Evolutionary conservation across 805 yeast species (phyloP), one percentile per base, ranked within the genome.

Genomic region (Lipomyces starkeyi): DNA sequence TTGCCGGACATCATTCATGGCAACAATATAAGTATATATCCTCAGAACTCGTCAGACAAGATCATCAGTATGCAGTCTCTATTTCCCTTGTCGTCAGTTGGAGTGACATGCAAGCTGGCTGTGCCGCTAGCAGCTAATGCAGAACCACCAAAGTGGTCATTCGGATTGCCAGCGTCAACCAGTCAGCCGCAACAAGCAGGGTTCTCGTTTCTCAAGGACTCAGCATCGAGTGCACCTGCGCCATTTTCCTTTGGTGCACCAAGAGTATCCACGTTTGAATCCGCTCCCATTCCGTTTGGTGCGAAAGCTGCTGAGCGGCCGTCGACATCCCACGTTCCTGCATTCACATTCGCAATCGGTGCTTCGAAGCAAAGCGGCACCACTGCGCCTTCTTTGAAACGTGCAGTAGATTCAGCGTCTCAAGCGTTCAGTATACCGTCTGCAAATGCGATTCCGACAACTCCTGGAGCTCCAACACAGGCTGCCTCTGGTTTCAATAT

Each of bases 1-100:
- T 78, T 76, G 61, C 71, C 78, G n/a, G 73, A 75, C 9, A 73
- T 86, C 2, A 78, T 87, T 4, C 79, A 84, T 67, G 72, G 79
- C 4, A 85, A 85, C 34, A 63, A 67, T 59, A 13, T 52, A 22
- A 47, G 32, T 1, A 27, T 63, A 11, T 69, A 64, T 40, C 67
- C 67, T 3, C 67, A 66, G 43, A 56, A 61, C 34, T 22, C 62
- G 55, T 29, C 43, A 11, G 64, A 59, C 29, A 20, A 54, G 17
- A 29, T 66, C 17, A 32, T 61, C 14, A 59, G 61, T 7, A 25
- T 63, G 25, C 58, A 53, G 71, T 7, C 49, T 65, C 7, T 35
- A 63, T 60, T 59, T 56, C 68, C 17, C 64, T 68, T 14, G 57
- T 58, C 40, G 9, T n/a, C 20, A 43, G 6, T 7, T n/a, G n/a